Conservation (phyloP, 2,329 filamentous ascomycete species). For the Didymella sp. region DNA sequence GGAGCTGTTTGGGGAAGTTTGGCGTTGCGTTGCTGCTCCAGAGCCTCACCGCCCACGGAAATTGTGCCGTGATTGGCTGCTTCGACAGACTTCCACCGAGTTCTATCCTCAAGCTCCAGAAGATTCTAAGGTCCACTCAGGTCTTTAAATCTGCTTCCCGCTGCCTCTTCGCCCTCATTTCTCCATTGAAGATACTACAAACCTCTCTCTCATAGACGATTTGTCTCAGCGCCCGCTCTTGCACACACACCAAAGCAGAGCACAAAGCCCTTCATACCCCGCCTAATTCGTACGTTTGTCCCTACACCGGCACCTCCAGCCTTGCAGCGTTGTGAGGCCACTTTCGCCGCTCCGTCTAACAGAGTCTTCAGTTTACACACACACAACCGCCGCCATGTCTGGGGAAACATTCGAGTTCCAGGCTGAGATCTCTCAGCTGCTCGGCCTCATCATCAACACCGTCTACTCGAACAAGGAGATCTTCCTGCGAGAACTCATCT, state of each 20-base stretch:
- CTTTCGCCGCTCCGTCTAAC: constrained; percentile 19
- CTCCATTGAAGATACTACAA: constrained; percentile 31
- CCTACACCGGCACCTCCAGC: constrained; percentile 21
- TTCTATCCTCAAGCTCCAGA: constrained; percentile 49
- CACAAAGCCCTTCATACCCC: constrained; percentile 28
- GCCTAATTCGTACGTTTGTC: constrained; percentile 34
- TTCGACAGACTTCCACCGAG: constrained; percentile 34
- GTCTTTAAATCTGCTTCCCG: constrained; percentile 1
- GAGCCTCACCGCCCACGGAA: background rate
- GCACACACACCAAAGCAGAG: constrained; percentile 29
- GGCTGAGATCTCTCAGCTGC: constrained; percentile 99
- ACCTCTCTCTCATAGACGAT: constrained; percentile 26
- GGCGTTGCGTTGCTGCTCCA: background rate
- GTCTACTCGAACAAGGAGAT: constrained; percentile 99
- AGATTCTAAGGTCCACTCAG: constrained; percentile 2
- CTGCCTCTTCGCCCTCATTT: constrained; percentile 30
- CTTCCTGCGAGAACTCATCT: constrained; percentile 97
- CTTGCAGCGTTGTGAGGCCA: constrained; percentile 15
- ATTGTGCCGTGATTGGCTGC: constrained; percentile 32
- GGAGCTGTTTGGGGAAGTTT: constrained; percentile 12
- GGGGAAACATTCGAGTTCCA: constrained; percentile 99
- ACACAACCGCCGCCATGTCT: constrained; percentile 69
- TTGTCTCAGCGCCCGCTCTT: constrained; percentile 35
- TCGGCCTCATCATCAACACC: constrained; percentile 99
- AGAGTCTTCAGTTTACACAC: constrained; percentile 24